Conservation (phyloP, 2,329 filamentous ascomycete genomes). For the Stachybotrys chartarum region DNA sequence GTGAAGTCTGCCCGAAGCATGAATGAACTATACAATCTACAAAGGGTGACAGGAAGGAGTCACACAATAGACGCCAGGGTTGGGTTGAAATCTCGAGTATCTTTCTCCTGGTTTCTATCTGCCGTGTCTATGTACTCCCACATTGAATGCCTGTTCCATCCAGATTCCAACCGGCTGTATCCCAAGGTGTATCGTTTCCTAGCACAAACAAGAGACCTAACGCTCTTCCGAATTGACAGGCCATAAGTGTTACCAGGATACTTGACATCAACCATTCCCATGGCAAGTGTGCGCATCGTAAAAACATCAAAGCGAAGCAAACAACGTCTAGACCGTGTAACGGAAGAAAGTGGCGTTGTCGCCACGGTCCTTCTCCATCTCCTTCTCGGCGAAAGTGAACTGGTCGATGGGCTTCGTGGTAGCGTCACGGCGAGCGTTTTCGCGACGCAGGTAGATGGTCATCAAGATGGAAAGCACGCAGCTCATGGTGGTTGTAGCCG, state of each 20-base stretch:
- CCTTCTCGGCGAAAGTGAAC: conserved; percentile 47
- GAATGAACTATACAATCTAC: not conserved
- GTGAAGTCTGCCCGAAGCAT: not conserved
- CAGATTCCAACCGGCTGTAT: not conserved
- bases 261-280: not conserved
- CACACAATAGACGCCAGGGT: not conserved
- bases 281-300: not conserved
- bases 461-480: conserved; percentile 44
- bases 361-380: conserved; percentile 43
- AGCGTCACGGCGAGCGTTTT: conserved; percentile 47
- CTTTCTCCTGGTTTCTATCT: not conserved
- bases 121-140: not conserved
- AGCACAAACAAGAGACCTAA: not conserved
- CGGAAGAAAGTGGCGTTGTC: conserved; percentile 51
- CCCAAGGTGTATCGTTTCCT: not conserved
- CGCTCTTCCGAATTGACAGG: not conserved
- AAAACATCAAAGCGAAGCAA: not conserved
- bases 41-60: too few relatives aligned
- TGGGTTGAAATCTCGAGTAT: not conserved
- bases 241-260: not conserved
- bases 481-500: conserved; percentile 47
- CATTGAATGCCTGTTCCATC: not conserved
- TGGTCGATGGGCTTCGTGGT: conserved; percentile 37
- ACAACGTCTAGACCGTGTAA: conserved; percentile 37
- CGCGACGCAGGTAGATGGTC: conserved; percentile 48